These are phyloP conservation scores for Candida dendrica DNA, from an alignment of 805 yeast genomes.

Conservation along the genomic window DNA sequence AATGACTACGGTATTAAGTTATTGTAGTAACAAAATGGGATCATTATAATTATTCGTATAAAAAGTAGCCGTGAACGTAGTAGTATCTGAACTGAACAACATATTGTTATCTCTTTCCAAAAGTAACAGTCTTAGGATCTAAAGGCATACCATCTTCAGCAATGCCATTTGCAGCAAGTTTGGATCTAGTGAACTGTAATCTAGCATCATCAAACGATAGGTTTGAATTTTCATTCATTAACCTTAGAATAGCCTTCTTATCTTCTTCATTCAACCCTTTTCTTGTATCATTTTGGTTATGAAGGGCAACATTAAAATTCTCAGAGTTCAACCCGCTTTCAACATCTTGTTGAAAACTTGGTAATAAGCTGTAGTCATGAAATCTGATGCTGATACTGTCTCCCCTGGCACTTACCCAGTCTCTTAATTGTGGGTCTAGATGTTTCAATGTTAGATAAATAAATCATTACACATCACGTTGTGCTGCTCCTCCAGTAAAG, in stretches of 20 bases:
- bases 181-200: constrained; percentile 36
- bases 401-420: constrained; percentile 15
- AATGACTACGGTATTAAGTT: too few species aligned
- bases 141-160: constrained; percentile 60
- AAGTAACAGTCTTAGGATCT: constrained; percentile 59
- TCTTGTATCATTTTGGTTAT: constrained; percentile 47
- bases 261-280: constrained; percentile 54
- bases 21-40: too few species aligned
- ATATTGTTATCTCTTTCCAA: constrained; percentile 17
- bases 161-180: constrained; percentile 44
- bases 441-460: neutral
- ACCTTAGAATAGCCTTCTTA: constrained; percentile 38
- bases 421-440: constrained; percentile 13
- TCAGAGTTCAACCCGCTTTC: constrained; percentile 54
- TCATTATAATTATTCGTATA: neutral
- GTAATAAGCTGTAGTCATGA: constrained; percentile 18
- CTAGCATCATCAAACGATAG: constrained; percentile 69
- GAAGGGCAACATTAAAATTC: constrained; percentile 43
- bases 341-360: constrained; percentile 38
- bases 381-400: constrained; percentile 19
- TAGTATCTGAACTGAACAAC: too few species aligned
- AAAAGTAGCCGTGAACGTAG: too few species aligned
- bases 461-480: neutral
- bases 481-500: neutral
- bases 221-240: constrained; percentile 43